Evolutionary conservation across 768 basidiomycete genomes (phyloP).

Genomic region (Trametes elegans): DNA sequence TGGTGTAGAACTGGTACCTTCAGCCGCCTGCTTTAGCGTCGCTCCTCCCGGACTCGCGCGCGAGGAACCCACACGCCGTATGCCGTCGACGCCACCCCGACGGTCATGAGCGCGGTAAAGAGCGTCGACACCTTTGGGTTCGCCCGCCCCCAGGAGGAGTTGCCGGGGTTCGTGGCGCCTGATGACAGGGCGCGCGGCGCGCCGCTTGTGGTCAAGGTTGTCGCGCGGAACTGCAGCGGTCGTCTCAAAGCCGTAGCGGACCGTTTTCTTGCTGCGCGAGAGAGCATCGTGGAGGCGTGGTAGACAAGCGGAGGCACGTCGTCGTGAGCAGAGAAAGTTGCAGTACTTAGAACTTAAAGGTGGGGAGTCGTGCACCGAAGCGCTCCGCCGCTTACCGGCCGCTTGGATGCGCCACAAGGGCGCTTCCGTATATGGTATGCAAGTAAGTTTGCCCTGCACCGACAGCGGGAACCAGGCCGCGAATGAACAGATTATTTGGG

Average conservation of each 20-base stretch:
- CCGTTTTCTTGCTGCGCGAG: background rate
- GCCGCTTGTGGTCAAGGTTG: background rate
- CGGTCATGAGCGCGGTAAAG: constrained; percentile 35
- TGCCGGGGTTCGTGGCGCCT: background rate
- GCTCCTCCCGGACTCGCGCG: background rate
- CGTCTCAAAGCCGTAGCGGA: background rate
- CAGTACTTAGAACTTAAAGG: no score
- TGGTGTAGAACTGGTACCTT: constrained; percentile 56
- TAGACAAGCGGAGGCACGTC: background rate
- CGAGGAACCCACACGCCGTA: constrained; percentile 40
- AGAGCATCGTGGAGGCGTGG: background rate
- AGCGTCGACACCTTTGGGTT: constrained; percentile 34
- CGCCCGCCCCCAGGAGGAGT: constrained; percentile 1
- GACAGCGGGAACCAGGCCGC: no score
- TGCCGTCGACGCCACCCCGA: constrained; percentile 41
- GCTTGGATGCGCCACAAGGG: no score
- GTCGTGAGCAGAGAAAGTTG: no score
- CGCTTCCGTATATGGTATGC: no score
- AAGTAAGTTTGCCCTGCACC: no score
- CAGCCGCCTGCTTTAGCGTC: constrained; percentile 5
- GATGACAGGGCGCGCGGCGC: background rate
- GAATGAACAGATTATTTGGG: no score
- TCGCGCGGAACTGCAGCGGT: background rate
- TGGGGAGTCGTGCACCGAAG: no score
- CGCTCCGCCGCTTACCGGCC: no score